Conservation (phyloP, 371 early-diverging fungal genomes). For the Saksenaea vasiformis region DNA sequence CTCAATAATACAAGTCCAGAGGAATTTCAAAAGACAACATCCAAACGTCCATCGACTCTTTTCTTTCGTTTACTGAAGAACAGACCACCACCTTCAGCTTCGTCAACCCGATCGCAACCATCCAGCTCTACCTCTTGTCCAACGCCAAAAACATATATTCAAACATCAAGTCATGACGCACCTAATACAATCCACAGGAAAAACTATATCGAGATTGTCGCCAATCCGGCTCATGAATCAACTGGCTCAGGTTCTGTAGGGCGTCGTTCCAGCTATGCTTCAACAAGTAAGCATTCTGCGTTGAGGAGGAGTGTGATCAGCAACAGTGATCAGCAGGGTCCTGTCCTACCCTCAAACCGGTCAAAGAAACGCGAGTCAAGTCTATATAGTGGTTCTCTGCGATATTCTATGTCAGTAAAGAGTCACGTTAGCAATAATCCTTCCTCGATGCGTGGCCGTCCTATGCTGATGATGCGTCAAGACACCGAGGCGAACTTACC, state of each 20-base stretch:
- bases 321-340: constrained; percentile 11
- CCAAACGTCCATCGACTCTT: constrained; percentile 28
- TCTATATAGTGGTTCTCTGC: constrained; percentile 39
- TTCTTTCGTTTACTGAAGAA: constrained; percentile 33
- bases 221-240: constrained; percentile 22
- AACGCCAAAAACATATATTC: neutral
- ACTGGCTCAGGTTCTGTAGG: constrained; percentile 18
- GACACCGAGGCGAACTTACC: constrained; percentile 11
- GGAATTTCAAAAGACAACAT: constrained; percentile 37
- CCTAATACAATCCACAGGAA: constrained; percentile 20
- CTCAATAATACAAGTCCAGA: constrained; percentile 51
- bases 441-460: constrained; percentile 13
- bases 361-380: constrained; percentile 37
- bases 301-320: constrained; percentile 18
- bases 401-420: constrained; percentile 29
- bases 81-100: constrained; percentile 20
- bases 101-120: constrained; percentile 23
- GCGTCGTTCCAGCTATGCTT: constrained; percentile 7
- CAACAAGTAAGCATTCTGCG: neutral
- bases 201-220: constrained; percentile 39
- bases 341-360: constrained; percentile 31
- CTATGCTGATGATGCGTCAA: constrained; percentile 10
- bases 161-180: neutral
- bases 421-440: constrained; percentile 26
- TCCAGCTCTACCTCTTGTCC: constrained; percentile 4